Conservation (phyloP, 176 grass and related monocot genomes). For the Cenchrus purpureus region DNA sequence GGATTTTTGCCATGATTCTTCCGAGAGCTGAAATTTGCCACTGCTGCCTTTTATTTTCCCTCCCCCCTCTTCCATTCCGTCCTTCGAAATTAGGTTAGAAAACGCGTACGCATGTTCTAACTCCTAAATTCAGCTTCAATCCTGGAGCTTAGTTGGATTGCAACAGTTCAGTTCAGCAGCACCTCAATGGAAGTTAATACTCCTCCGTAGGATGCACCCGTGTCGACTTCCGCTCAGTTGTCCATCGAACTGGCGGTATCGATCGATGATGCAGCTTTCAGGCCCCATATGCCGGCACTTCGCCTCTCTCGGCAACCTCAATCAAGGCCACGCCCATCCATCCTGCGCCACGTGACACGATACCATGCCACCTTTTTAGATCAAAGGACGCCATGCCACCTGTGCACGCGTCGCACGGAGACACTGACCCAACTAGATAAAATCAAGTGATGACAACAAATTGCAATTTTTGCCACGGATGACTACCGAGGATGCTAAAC, state of each 20-base stretch:
- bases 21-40: not conserved
- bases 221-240: not conserved
- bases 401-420: not conserved
- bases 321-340: not conserved
- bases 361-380: not conserved
- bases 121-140: not conserved
- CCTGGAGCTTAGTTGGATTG: not conserved
- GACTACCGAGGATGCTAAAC: not conserved
- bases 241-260: not conserved
- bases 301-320: not conserved
- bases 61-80: not conserved
- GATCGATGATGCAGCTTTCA: slow-evolving; percentile 10
- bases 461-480: not conserved
- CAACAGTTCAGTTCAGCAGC: not conserved
- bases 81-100: not conserved
- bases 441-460: not conserved
- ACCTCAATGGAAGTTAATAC: not conserved
- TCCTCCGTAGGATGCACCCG: not conserved
- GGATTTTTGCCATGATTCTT: not conserved
- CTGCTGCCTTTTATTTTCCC: not conserved
- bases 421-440: not conserved
- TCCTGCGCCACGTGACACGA: not conserved
- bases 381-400: not conserved
- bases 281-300: not conserved
- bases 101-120: not conserved